phyloP scores from a whole-genome alignment of 2,329 filamentous ascomycete genomes.

The Bipolaris zeicola region DNA sequence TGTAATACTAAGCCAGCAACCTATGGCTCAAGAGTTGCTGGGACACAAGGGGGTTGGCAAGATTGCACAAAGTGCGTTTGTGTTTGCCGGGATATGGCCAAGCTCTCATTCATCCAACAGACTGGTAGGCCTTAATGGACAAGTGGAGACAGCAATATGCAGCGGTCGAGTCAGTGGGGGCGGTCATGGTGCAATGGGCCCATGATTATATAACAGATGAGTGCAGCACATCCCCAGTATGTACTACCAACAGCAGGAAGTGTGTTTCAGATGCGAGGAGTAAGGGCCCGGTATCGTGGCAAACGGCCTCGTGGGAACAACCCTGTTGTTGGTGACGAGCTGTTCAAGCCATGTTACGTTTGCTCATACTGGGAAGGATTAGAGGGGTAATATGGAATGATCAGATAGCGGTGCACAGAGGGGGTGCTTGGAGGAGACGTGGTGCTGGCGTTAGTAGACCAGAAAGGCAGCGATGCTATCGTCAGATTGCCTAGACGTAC shows the following conservation, averaged over 20 bases:
- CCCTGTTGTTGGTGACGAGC: conserved; percentile 2
- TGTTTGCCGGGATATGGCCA: background rate
- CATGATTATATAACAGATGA: conserved; percentile 6
- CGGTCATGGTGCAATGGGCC: background rate
- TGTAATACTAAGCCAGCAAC: conserved; percentile 33
- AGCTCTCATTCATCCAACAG: background rate
- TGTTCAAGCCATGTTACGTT: conserved; percentile 13
- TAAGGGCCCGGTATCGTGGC: conserved; percentile 37
- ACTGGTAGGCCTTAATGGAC: background rate
- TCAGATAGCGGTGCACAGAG: background rate
- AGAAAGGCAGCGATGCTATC: conserved; percentile 1
- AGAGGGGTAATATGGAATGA: conserved; percentile 1
- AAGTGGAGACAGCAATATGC: background rate
- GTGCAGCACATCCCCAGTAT: conserved; percentile 7
- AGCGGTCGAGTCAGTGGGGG: background rate
- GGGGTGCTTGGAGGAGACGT: background rate
- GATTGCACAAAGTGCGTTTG: conserved; percentile 28
- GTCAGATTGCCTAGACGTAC: background rate
- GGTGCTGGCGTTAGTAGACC: background rate
- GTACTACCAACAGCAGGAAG: conserved; percentile 16
- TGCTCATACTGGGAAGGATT: conserved; percentile 3
- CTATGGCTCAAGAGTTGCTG: conserved; percentile 22
- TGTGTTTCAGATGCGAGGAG: conserved; percentile 38
- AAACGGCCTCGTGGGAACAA: conserved; percentile 24
- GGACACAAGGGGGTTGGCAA: conserved; percentile 25